Conservation (phyloP, 768 basidiomycete genomes). For the Boletales sp. region DNA sequence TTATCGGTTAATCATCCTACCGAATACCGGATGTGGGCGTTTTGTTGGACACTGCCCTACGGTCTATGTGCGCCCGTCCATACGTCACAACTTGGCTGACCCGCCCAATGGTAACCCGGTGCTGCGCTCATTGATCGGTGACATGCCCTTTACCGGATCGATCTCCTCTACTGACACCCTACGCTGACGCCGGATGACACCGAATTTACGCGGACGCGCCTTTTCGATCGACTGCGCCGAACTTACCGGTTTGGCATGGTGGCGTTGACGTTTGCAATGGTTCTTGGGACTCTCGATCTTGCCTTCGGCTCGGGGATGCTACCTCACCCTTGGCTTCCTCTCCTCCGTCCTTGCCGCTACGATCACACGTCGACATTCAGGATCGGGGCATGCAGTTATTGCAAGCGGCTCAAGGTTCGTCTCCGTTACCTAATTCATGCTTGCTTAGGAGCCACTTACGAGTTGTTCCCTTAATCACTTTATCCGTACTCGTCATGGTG, state of each 20-base stretch:
- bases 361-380: conserved; percentile 35
- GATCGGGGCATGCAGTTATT: conserved; percentile 79
- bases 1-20: conserved; percentile 10
- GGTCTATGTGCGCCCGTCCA: conserved; percentile 9
- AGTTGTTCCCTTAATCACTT: conserved; percentile 9
- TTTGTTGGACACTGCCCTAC: conserved; percentile 7
- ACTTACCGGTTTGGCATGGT: conserved; percentile 3
- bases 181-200: conserved; percentile 1
- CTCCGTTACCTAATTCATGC: conserved; percentile 1
- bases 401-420: conserved; percentile 83
- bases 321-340: conserved; percentile 2
- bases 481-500: conserved; percentile 4
- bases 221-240: conserved; percentile 1
- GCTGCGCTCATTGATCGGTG: conserved; percentile 11
- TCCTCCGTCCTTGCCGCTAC: conserved; percentile 6
- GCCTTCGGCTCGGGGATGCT: conserved; percentile 15
- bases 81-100: background rate
- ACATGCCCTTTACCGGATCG: conserved; percentile 4
- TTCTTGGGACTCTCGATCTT: background rate
- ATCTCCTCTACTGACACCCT: background rate
- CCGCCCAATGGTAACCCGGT: conserved; percentile 2
- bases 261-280: background rate
- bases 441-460: conserved; percentile 16
- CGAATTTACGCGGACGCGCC: background rate
- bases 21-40: conserved; percentile 1